Evolutionary conservation across 306 rosid genomes (phyloP).

Genomic region (Acmispon strigosus): DNA sequence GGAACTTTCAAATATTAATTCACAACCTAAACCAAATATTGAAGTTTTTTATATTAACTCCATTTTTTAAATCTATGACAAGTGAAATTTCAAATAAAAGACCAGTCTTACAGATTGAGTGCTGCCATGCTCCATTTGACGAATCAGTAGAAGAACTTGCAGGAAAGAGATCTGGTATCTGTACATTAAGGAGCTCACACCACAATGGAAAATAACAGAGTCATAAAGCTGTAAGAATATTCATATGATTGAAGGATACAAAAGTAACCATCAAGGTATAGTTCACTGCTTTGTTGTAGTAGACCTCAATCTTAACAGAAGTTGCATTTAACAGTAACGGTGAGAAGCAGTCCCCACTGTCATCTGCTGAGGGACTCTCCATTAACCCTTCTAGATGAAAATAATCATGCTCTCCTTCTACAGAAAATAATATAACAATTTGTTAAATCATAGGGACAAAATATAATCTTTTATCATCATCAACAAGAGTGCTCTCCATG

Average conservation of each 20-base stretch:
- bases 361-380: slow-evolving; percentile 89
- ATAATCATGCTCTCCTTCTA: slow-evolving; percentile 57
- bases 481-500: neutral
- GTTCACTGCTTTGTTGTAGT: slow-evolving; percentile 95
- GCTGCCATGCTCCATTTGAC: slow-evolving; percentile 98
- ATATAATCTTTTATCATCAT: neutral
- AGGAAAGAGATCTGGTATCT: slow-evolving; percentile 68
- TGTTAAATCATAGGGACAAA: slow-evolving; percentile 1
- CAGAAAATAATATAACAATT: slow-evolving; percentile 21
- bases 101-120: slow-evolving; percentile 82
- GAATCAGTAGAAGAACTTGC: slow-evolving; percentile 87
- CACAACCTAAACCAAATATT: no score
- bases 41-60: neutral
- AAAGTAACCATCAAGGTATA: slow-evolving; percentile 96
- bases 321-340: slow-evolving; percentile 77
- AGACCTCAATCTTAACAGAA: slow-evolving; percentile 78
- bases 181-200: slow-evolving; percentile 46
- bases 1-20: neutral
- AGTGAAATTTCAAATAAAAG: slow-evolving; percentile 4
- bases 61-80: neutral
- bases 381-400: slow-evolving; percentile 76
- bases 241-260: slow-evolving; percentile 63
- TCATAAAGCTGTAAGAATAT: neutral
- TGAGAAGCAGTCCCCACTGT: slow-evolving; percentile 77
- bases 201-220: slow-evolving; percentile 14